Conservation (phyloP, 2,329 filamentous ascomycete species). For the Talaromyces sp. region DNA sequence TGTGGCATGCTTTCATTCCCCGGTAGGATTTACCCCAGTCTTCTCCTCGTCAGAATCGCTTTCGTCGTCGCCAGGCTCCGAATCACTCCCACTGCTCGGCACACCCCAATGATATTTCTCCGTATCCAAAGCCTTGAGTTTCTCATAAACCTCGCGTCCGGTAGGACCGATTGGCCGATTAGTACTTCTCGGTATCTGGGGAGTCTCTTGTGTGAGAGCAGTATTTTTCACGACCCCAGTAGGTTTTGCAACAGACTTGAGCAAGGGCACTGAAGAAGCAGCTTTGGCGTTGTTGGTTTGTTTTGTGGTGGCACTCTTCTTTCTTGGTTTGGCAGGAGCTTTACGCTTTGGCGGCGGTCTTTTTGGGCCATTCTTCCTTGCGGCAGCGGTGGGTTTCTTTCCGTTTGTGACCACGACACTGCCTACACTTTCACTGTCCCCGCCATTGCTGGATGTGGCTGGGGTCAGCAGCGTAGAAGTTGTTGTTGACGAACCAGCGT, state of each 20-base stretch:
- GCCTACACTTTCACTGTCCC: background rate
- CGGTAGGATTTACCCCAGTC: background rate
- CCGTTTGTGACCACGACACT: background rate
- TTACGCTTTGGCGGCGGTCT: background rate
- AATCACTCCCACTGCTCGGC: slow-evolving; percentile 3
- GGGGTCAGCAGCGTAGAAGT: background rate
- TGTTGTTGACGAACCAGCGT: background rate
- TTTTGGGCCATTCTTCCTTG: background rate
- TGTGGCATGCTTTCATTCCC: background rate
- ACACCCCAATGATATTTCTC: background rate
- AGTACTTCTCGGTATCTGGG: background rate
- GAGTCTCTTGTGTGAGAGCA: background rate
- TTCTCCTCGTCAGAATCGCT: background rate
- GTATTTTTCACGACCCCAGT: background rate
- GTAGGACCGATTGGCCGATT: background rate
- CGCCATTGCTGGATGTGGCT: background rate
- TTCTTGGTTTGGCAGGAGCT: background rate
- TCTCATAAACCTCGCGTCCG: background rate
- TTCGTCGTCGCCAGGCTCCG: background rate
- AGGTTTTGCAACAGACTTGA: background rate
- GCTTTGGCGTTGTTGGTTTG: background rate
- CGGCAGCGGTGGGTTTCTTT: background rate
- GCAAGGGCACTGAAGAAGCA: background rate
- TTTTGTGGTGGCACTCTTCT: background rate
- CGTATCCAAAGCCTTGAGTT: background rate